Percentiles rank a stretch among this genome's conserved stretches.
These are phyloP conservation scores for Brassica rapa DNA, from an alignment of 345 rosid genomes.

Conservation along the genomic window DNA sequence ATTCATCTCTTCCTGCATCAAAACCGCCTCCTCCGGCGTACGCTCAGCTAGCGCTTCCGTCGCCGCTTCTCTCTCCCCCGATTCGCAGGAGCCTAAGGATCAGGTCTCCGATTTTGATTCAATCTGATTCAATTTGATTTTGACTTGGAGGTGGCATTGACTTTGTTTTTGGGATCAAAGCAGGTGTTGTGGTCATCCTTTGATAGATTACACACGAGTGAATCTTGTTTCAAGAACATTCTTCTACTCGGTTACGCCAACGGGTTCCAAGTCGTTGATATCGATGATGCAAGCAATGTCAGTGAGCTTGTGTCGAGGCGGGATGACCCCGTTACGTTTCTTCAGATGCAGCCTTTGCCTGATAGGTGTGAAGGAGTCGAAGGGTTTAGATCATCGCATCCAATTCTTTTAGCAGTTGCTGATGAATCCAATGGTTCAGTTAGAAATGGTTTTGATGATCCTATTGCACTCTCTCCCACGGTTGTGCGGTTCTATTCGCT, in stretches of 20 bases:
- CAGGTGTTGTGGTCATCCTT: constrained; percentile 94
- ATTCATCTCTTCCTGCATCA: constrained; percentile 82
- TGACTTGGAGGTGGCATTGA: constrained; percentile 16
- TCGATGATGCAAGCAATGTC: constrained; percentile 74
- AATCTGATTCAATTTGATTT: constrained; percentile 16
- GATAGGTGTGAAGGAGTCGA: constrained; percentile 49
- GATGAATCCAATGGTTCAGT: constrained; percentile 63
- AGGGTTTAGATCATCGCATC: constrained; percentile 86
- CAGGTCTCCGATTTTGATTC: constrained; percentile 46
- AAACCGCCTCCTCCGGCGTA: constrained; percentile 92
- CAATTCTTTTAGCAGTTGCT: constrained; percentile 84
- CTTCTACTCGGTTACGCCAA: constrained; percentile 86
- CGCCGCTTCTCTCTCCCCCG: constrained; percentile 78
- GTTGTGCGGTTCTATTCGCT: constrained; percentile 87
- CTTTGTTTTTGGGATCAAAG: neutral
- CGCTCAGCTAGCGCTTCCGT: constrained; percentile 87
- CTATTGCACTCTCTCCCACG: constrained; percentile 62
- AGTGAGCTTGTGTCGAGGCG: constrained; percentile 77
- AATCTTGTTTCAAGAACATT: constrained; percentile 62
- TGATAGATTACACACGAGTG: constrained; percentile 67
- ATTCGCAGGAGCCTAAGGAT: constrained; percentile 59
- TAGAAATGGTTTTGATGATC: constrained; percentile 59
- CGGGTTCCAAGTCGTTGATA: constrained; percentile 95
- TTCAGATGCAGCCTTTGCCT: constrained; percentile 92
- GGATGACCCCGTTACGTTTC: constrained; percentile 82